A percentile compares a stretch with the other conserved stretches of the same genome.
Evolutionary conservation across 129 eudicot genomes (phyloP).

Genomic region (Arctium lappa): DNA sequence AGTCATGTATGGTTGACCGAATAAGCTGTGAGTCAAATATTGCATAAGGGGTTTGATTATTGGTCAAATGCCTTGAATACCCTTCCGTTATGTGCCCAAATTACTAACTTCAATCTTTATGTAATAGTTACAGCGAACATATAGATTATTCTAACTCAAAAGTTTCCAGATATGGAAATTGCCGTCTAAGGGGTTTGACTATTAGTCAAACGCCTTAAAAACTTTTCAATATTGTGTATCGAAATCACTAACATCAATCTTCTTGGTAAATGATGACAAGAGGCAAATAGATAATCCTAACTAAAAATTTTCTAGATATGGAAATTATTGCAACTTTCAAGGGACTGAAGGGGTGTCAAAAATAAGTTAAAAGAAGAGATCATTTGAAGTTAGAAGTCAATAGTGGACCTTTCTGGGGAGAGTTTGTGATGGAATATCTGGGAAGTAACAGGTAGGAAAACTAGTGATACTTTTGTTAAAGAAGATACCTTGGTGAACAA

Average conservation of each 20-base stretch:
- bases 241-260: background rate
- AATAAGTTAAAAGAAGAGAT: background rate
- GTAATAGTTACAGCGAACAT: background rate
- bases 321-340: background rate
- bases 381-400: background rate
- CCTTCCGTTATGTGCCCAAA: background rate
- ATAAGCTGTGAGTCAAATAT: too few relatives aligned
- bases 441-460: background rate
- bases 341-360: background rate
- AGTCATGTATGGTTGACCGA: too few relatives aligned
- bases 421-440: background rate
- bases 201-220: background rate
- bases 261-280: background rate
- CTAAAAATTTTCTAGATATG: background rate
- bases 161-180: background rate
- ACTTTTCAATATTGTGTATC: background rate
- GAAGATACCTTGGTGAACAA: conserved; percentile 78
- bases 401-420: background rate
- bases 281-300: background rate
- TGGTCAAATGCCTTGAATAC: background rate
- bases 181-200: background rate
- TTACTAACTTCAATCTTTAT: background rate
- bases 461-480: background rate
- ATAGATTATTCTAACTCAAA: background rate
- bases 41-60: background rate